Evolutionary conservation across 2,329 filamentous ascomycete species (phyloP).

Genomic region (Aureobasidium sp.): DNA sequence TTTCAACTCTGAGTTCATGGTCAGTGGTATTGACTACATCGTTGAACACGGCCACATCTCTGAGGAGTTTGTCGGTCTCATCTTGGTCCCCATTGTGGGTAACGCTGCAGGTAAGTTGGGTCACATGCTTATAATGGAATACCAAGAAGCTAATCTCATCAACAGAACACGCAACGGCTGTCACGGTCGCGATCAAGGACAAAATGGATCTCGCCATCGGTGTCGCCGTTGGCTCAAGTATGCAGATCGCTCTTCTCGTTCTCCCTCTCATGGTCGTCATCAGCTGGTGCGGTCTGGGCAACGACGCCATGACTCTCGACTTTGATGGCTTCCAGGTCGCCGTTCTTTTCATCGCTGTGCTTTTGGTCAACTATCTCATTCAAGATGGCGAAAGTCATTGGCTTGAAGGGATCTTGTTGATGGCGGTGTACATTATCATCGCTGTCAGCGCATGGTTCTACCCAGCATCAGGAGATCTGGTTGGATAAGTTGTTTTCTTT

Average conservation of each 20-base stretch:
- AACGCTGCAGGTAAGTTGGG: conserved; percentile 36
- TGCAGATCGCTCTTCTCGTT: conserved; percentile 59
- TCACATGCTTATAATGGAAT: too few species aligned
- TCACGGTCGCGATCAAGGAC: conserved; percentile 55
- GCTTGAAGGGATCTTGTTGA: conserved; percentile 56
- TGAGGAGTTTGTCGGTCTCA: conserved; percentile 56
- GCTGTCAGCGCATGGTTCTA: conserved; percentile 52
- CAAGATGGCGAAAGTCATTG: conserved; percentile 41
- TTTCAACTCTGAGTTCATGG: conserved; percentile 64
- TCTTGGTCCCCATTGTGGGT: conserved; percentile 58
- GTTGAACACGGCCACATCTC: conserved; percentile 43
- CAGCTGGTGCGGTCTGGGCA: conserved; percentile 51
- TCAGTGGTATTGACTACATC: conserved; percentile 51
- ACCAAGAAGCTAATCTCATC: background rate
- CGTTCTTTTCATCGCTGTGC: conserved; percentile 50
- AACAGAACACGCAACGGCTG: conserved; percentile 55
- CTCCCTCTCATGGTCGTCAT: conserved; percentile 55
- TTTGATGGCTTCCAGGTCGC: conserved; percentile 86
- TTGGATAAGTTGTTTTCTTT: background rate
- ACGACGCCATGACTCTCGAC: conserved; percentile 61
- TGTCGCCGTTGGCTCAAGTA: conserved; percentile 58
- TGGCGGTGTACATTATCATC: conserved; percentile 56
- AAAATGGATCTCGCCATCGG: conserved; percentile 64
- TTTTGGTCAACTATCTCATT: conserved; percentile 57
- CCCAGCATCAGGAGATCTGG: conserved; percentile 20